phyloP scores from a whole-genome alignment of 1,284 basidiomycete genomes.

The Inonotus hispidus region DNA sequence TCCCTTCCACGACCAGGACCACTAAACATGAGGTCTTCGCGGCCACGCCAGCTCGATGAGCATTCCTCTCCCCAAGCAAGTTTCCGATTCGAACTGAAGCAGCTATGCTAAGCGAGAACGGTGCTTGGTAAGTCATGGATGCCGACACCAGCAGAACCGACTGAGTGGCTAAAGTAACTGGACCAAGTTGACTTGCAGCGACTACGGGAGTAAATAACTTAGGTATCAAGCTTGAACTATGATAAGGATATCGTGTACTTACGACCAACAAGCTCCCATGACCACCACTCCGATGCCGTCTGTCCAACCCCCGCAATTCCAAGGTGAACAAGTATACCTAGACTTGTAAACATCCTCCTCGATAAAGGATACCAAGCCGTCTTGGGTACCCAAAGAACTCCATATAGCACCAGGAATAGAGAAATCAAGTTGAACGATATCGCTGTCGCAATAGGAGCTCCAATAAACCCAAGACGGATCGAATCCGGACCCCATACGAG shows the following conservation, averaged over 20 bases:
- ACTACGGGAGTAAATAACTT: constrained; percentile 20
- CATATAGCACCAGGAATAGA: constrained; percentile 65
- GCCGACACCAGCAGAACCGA: constrained; percentile 70
- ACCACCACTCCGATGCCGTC: constrained; percentile 85
- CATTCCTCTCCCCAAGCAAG: constrained; percentile 69
- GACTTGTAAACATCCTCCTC: constrained; percentile 57
- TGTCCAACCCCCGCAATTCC: constrained; percentile 72
- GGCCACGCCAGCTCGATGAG: constrained; percentile 60
- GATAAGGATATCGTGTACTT: constrained; percentile 24
- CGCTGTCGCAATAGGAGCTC: constrained; percentile 87
- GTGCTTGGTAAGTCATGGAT: constrained; percentile 81
- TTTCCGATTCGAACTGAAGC: constrained; percentile 86
- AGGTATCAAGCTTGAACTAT: constrained; percentile 41
- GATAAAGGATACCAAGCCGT: constrained; percentile 85
- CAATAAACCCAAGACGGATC: constrained; percentile 84
- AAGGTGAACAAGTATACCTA: constrained; percentile 69
- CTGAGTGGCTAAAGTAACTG: constrained; percentile 62
- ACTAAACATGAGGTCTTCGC: constrained; percentile 58
- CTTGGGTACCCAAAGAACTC: constrained; percentile 64
- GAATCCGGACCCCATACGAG: constrained; percentile 83
- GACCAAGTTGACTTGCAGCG: constrained; percentile 40
- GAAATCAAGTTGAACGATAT: constrained; percentile 86
- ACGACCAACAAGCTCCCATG: constrained; percentile 76
- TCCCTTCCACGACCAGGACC: constrained; percentile 42
- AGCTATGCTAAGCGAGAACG: constrained; percentile 77